Conservation (phyloP, 768 basidiomycete species). For the Mycena vulgaris region DNA sequence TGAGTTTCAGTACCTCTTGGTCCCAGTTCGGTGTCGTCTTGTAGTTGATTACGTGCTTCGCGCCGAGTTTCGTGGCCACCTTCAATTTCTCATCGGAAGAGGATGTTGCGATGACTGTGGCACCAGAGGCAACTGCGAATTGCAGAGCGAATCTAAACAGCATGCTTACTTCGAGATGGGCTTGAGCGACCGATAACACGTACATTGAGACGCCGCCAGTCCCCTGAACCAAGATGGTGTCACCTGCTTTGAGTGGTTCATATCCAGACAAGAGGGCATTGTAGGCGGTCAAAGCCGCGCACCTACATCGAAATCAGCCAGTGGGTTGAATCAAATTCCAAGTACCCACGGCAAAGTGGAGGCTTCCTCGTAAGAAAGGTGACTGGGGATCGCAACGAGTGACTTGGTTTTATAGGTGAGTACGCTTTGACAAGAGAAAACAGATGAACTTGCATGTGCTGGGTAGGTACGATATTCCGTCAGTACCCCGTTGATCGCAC, state of each 20-base stretch:
- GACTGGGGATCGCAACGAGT: neutral
- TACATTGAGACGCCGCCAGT: neutral
- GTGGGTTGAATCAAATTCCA: slow-evolving; percentile 52
- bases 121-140: neutral
- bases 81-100: neutral
- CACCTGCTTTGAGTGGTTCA: neutral
- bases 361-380: neutral
- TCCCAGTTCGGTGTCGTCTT: neutral
- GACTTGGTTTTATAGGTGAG: slow-evolving; percentile 51
- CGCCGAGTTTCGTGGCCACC: neutral
- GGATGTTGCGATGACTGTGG: neutral
- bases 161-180: too few species aligned
- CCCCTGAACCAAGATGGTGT: neutral
- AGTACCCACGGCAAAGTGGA: neutral
- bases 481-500: slow-evolving; percentile 64
- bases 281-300: neutral
- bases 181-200: slow-evolving; percentile 66
- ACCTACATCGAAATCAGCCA: slow-evolving; percentile 13
- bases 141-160: neutral
- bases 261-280: neutral
- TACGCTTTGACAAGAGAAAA: too few species aligned
- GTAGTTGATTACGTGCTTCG: neutral
- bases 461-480: slow-evolving; percentile 69
- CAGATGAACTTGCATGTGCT: slow-evolving; percentile 50
- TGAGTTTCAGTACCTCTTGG: neutral